phyloP scores from a whole-genome alignment of 2,329 filamentous ascomycete genomes.

The Proliferodiscus dingleyae region DNA sequence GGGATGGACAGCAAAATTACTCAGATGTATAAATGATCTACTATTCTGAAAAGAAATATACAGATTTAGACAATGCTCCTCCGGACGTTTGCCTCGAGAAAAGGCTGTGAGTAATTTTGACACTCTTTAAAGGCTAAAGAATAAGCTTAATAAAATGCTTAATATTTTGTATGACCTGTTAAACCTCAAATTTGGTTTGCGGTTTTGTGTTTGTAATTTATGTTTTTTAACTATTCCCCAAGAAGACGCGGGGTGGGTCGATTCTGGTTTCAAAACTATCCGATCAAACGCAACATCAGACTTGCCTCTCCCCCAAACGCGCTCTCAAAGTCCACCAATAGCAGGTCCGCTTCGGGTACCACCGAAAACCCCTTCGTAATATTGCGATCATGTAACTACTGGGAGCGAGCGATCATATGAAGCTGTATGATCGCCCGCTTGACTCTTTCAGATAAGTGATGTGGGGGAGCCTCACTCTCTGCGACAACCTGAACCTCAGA shows the following conservation, averaged over 20 bases:
- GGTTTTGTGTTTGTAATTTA: too few relatives aligned
- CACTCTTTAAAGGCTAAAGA: too few relatives aligned
- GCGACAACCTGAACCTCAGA: slow-evolving; percentile 3
- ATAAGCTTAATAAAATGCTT: too few relatives aligned
- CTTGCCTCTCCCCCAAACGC: neutral
- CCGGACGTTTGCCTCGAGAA: too few relatives aligned
- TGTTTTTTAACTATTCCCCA: too few relatives aligned
- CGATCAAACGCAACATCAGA: slow-evolving; percentile 2
- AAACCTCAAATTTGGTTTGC: too few relatives aligned
- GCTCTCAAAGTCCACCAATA: slow-evolving; percentile 1
- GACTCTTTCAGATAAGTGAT: neutral
- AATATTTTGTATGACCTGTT: too few relatives aligned
- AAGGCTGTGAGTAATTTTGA: too few relatives aligned
- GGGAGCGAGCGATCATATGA: neutral
- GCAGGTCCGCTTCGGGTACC: neutral
- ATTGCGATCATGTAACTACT: neutral
- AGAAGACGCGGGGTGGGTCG: neutral
- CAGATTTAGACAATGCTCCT: too few relatives aligned
- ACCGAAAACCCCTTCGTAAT: neutral
- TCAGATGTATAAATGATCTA: too few relatives aligned
- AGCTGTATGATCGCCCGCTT: slow-evolving; percentile 5
- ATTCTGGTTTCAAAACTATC: neutral
- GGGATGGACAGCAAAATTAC: too few relatives aligned
- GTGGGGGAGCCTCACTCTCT: neutral
- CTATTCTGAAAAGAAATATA: too few relatives aligned